Evolutionary conservation across 495 filamentous ascomycete species (phyloP).

Genomic region (Cudoniella acicularis): DNA sequence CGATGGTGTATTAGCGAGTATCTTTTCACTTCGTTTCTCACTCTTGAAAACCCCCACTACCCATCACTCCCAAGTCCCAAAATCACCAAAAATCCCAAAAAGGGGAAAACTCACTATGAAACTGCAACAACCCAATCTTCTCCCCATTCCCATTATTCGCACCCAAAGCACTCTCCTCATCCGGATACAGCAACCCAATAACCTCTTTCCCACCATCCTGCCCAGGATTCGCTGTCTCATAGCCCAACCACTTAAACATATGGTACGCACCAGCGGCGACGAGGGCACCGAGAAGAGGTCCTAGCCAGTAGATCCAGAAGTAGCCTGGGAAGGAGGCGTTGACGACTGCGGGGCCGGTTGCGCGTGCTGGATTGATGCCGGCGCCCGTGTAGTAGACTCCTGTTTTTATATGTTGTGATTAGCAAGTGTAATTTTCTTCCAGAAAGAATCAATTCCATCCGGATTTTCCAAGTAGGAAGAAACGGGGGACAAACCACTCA

Average conservation of each 20-base stretch:
- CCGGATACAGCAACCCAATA: background rate
- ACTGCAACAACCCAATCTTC: background rate
- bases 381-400: constrained; percentile 69
- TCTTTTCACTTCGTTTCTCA: too few relatives aligned
- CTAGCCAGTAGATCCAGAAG: constrained; percentile 70
- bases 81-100: background rate
- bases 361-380: constrained; percentile 69
- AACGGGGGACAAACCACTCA: constrained; percentile 29
- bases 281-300: constrained; percentile 51
- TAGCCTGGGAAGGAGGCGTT: constrained; percentile 56
- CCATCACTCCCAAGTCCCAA: background rate
- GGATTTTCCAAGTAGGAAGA: too few relatives aligned
- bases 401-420: too few relatives aligned
- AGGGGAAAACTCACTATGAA: background rate
- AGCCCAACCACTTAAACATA: constrained; percentile 58
- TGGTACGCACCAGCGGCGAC: constrained; percentile 61
- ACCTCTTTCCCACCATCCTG: constrained; percentile 29
- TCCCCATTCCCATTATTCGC: background rate
- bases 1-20: too few relatives aligned
- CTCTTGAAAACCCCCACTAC: too few relatives aligned
- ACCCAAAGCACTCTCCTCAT: background rate
- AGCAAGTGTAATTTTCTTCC: too few relatives aligned
- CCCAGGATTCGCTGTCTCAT: constrained; percentile 70
- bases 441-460: too few relatives aligned
- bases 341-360: constrained; percentile 65